Evolutionary conservation across 202 grass and related monocot species (phyloP).

Genomic region (Bolboschoenoplectus hybrid): DNA sequence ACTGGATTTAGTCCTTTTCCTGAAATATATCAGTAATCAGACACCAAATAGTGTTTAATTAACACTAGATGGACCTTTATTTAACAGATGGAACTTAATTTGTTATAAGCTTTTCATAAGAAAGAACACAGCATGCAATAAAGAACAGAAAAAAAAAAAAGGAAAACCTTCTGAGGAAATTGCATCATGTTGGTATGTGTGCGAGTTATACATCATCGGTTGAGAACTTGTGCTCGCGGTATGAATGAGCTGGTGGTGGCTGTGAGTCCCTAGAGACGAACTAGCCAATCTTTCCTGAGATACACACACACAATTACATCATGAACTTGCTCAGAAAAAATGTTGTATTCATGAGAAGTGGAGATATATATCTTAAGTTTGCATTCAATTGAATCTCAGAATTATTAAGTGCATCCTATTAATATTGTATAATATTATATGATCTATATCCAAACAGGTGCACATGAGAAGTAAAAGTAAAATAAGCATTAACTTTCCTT

Average conservation of each 20-base stretch:
- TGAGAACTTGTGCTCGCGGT: constrained; percentile 2
- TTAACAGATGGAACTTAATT: background rate
- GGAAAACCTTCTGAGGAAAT: constrained; percentile 29
- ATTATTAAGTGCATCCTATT: too few species aligned
- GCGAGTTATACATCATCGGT: constrained; percentile 13
- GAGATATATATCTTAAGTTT: too few species aligned
- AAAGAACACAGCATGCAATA: background rate
- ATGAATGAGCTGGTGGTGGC: constrained; percentile 28
- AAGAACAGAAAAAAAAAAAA: background rate
- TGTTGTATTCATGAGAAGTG: too few species aligned
- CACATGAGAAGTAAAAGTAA: too few species aligned
- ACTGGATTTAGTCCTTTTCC: background rate
- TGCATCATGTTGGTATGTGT: background rate
- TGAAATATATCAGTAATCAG: background rate
- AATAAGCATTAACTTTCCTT: too few species aligned
- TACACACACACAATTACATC: background rate
- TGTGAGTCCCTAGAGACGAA: constrained; percentile 29
- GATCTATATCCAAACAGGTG: too few species aligned
- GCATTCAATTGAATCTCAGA: too few species aligned
- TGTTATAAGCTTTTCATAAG: background rate
- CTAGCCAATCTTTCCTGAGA: constrained; percentile 24
- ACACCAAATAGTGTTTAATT: background rate
- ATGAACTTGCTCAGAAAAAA: too few species aligned
- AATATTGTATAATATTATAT: too few species aligned
- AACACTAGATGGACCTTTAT: background rate